Evolutionary conservation across 2,329 filamentous ascomycete species (phyloP), one percentile per base, ranked within the genome.

Genomic region (Ophiocordyceps camponoti-leonardi): DNA sequence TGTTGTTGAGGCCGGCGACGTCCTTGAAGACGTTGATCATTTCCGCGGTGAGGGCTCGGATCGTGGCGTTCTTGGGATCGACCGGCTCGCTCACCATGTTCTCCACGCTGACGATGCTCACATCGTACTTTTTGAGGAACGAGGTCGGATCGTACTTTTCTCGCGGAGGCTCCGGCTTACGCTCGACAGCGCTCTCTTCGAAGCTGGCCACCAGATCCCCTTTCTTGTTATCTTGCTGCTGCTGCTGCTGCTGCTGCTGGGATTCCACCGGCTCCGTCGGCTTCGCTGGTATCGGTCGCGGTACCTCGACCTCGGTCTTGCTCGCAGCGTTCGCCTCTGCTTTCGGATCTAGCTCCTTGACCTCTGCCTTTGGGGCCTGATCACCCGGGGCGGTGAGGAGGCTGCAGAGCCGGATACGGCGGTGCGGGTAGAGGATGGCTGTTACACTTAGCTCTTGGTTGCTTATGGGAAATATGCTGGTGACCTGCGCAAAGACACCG

Each of bases 1-100:
- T 72, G 48, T 84, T 86, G 66, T 96, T 98, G 64, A 95, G 78
- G 41, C 80, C 83, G 11, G 90, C 90, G 45, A 98, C 86, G 61
- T 96, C 88, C 66, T 95, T 96, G 71, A 95, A 96, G 1, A 94
- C 92, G 60, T 95, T 96, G 59, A 98, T 87, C 49, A 98, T 96
- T 66, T 98, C 93, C 57, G 90, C 94, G 44, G 90, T 92, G 42
- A 98, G 79, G 13, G 92, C 92, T 46, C 86, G 81, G 49, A 96
- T 87, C 31, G 92, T 80, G 18, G 82, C 81, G 56, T 83, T 92
- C 64, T 90, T 93, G 58, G 86, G 82, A 61, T 96, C 92, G 59
- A 85, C 85, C 0, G 87, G 81, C 56, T 94, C 83, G 56, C 98
- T 92, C 0, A 72, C 71, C 45, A 98, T 71, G 55, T 98, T 98